Base-by-base conservation (phyloP, 2,329 filamentous ascomycete genomes). In the Dothideomycetes sp. region DNA sequence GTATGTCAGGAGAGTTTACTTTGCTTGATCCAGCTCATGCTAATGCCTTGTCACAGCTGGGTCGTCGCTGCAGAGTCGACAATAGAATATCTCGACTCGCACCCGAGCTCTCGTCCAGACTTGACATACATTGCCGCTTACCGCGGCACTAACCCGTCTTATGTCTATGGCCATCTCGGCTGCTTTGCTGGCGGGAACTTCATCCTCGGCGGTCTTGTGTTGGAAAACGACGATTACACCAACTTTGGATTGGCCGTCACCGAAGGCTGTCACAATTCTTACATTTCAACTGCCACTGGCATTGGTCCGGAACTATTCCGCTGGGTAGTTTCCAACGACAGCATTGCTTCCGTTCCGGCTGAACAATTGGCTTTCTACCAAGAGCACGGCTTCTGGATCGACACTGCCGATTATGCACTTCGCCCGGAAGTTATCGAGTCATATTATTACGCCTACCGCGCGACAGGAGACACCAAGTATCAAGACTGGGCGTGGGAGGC, bases 141-240 rank as follows among this genome's bases (percentile, higher is more conserved):
- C 51, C 52, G 69, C 15, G 69, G 70, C 31, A 60, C 56, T 1
- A 54, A 54, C 0, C 49, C 65, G 2, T 48, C 50, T 15, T 53
- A 64, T 22, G 48, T 50, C 34, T 68, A 57, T 16, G 56, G 68
- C 40, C 67, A 72, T 41, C 57, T 93, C 43, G 81, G 82, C 27
- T 91, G 84, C 59, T 94, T 94, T 54, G 75, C 82, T 41, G 86
- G 84, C 24, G 87, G 87, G 12, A 93, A 81, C 59, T 86, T 93
- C 62, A 79, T 94, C 50, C 74, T 94, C 14, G 86, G 81, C 16
- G 86, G 85, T 3, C 70, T 82, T 17, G 75, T 80, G 1, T 73
- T 94, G 29, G 61, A 70, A 34, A 63, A 74, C 36, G 65, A 75
- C 33, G 70, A 77, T 15, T 88, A 89, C 59, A 68, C 82, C 38